Evolutionary conservation across 305 asterid genomes (phyloP).

Genomic region (Solanum chacoense): DNA sequence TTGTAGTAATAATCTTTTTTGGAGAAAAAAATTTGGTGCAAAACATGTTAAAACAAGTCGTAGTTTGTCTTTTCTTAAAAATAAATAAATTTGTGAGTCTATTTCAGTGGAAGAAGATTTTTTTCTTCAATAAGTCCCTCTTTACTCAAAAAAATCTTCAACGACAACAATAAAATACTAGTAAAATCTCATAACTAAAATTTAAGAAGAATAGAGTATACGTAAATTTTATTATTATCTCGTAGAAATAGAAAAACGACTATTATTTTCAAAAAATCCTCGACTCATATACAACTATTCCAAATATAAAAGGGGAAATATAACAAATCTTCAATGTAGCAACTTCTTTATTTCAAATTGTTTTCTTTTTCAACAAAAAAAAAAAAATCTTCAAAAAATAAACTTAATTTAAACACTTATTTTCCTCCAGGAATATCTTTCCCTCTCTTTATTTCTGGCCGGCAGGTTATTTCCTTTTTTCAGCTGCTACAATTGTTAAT

Average conservation of each 20-base stretch:
- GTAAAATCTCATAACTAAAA: not conserved
- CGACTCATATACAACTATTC: not conserved
- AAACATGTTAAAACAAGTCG: not conserved
- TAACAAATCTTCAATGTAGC: not conserved
- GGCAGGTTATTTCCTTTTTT: not conserved
- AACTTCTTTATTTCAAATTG: not conserved
- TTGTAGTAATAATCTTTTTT: not conserved
- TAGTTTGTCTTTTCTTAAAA: not conserved
- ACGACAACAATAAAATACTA: not conserved
- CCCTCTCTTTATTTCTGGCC: not conserved
- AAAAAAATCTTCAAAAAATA: not conserved
- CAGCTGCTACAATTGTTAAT: not conserved
- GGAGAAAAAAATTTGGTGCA: not conserved
- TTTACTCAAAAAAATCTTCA: not conserved
- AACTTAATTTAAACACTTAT: not conserved
- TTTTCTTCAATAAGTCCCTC: not conserved
- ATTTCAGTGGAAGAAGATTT: not conserved
- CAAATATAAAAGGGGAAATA: not conserved
- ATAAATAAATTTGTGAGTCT: not conserved
- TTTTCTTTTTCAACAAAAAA: not conserved
- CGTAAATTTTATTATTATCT: too few relatives aligned
- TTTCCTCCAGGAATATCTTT: not conserved
- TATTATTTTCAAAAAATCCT: too few relatives aligned
- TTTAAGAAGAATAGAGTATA: accelerated
- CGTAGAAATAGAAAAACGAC: accelerated